Evolutionary conservation across 2,329 filamentous ascomycete genomes (phyloP), one percentile per base, ranked within the genome.

Genomic region (Xenoacremonium recifei): DNA sequence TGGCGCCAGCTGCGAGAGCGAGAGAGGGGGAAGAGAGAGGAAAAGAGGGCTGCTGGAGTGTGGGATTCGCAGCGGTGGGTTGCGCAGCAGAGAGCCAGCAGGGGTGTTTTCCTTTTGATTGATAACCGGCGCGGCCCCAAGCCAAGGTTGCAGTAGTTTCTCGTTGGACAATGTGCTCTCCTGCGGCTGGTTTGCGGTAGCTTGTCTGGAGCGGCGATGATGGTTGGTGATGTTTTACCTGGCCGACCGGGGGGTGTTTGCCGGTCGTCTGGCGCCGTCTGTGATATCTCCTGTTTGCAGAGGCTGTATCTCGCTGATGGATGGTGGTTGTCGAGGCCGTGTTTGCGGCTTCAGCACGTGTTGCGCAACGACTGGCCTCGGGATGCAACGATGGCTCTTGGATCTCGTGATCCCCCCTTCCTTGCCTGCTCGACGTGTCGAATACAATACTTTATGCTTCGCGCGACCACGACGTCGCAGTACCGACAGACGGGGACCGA

Each of bases 41-140:
- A 32, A 37, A 42, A 46, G 39, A 40, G 38, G 48, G 49, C 44
- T n/a, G n/a, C n/a, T 49, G 42, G 49, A 40, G 42, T 32, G 42
- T 51, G 46, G 46, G 44, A 51, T 41, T 45, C n/a, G 35, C 16
- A 38, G 20, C 30, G 37, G 36, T 33, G 37, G 21, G 38, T 21
- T 15, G 17, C 7, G 11, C 31, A 21, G 27, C 12, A 36, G 37
- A 39, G 35, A 43, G 39, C 40, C 20, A 40, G 44, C 44, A 47
- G 44, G 44, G 44, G 29, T 47, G 37, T 46, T 47, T 30, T 35
- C 21, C 21, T 29, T 40, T 23, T 37, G 37, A 39, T 39, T 39
- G 37, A 39, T 34, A 39, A 33, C 30, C 33, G 33, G 25, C 27
- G 35, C 17, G 20, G 20, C 13, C 34, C 20, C 27, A n/a, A 35